A percentile compares a stretch with the other conserved stretches of the same genome.
Evolutionary conservation across 164 flowering plant species (phyloP).

Genomic region (Pachysandra terminalis): DNA sequence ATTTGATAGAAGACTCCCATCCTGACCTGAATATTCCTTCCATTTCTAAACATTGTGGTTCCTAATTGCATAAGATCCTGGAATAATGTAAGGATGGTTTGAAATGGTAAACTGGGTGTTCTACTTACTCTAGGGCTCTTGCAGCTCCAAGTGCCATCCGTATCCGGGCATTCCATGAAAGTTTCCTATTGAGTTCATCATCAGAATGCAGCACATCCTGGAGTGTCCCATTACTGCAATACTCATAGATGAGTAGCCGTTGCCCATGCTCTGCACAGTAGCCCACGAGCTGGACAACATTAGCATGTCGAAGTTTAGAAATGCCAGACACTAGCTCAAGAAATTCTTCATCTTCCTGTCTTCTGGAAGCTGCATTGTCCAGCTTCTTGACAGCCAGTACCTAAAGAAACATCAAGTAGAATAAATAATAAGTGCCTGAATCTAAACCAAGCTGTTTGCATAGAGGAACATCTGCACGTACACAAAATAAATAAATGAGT

Average conservation of each 20-base stretch:
- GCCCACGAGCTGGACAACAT: slow-evolving; percentile 87
- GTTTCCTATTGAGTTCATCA: slow-evolving; percentile 52
- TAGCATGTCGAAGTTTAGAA: slow-evolving; percentile 71
- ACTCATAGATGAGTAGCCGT: slow-evolving; percentile 74
- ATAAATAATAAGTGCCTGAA: slow-evolving; percentile 12
- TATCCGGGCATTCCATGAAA: slow-evolving; percentile 84
- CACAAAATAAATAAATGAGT: slow-evolving; percentile 5
- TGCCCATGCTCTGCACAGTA: slow-evolving; percentile 90
- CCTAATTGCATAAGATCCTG: not conserved
- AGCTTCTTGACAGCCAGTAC: slow-evolving; percentile 75
- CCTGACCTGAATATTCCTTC: not conserved
- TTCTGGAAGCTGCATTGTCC: slow-evolving; percentile 50
- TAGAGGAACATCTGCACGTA: not conserved
- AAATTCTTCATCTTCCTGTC: slow-evolving; percentile 66
- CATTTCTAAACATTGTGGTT: not conserved
- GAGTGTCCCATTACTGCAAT: slow-evolving; percentile 76
- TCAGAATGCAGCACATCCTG: slow-evolving; percentile 78
- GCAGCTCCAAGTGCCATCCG: slow-evolving; percentile 94
- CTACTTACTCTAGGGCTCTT: slow-evolving; percentile 84
- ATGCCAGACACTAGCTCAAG: slow-evolving; percentile 71
- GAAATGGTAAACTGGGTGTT: not conserved
- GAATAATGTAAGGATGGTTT: not conserved
- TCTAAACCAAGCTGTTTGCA: slow-evolving; percentile 3
- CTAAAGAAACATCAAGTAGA: slow-evolving; percentile 34
- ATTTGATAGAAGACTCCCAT: not conserved